Evolutionary conservation across 2,329 filamentous ascomycete genomes (phyloP), one percentile per base, ranked within the genome.

Genomic region (Epichloe sibirici): DNA sequence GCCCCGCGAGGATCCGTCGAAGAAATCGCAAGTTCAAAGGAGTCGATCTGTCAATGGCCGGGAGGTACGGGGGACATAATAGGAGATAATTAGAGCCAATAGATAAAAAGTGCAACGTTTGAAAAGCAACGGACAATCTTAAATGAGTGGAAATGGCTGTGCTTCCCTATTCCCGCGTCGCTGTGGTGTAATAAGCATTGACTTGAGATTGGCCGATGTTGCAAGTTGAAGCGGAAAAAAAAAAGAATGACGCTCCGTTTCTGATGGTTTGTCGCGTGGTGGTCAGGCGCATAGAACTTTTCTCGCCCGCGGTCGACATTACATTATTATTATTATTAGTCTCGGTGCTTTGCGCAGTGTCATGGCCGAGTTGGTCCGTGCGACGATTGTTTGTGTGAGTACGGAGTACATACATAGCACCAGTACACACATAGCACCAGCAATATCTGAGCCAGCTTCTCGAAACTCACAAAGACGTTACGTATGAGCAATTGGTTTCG

Each of bases 241-340:
- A 39, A 49, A 13, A 31, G 23, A 42, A 43, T 49, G 38, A 43
- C 48, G 28, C 38, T 44, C 6, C 39, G 28, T 50, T 17, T 8
- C 25, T 12, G 7, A 40, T 47, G 45, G 5, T 17, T 25, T 47
- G 45, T 47, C 31, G 31, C 45, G 45, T 48, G 47, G 23, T 38
- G 21, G 46, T 49, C n/a, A 34, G 48, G 51, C 47, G 47, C 42
- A 48, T 34, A 28, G 11, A 51, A 12, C 38, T 49, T 50, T 51
- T 46, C 7, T 40, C 48, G 28, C 17, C 51, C 44, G 37, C 13
- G 34, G 37, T 49, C 51, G 54, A 53, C 40, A 35, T 46, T 35
- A 21, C 17, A 21, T 21, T 21, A 21, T 21, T 21, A 21, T 21
- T 21, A 21, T 21, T 21, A 21, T 21, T 21, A 21, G 17, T 21